These are phyloP conservation scores for Drechslerella coelobrocha DNA, from an alignment of 2,329 filamentous ascomycete species.

Conservation along the genomic window DNA sequence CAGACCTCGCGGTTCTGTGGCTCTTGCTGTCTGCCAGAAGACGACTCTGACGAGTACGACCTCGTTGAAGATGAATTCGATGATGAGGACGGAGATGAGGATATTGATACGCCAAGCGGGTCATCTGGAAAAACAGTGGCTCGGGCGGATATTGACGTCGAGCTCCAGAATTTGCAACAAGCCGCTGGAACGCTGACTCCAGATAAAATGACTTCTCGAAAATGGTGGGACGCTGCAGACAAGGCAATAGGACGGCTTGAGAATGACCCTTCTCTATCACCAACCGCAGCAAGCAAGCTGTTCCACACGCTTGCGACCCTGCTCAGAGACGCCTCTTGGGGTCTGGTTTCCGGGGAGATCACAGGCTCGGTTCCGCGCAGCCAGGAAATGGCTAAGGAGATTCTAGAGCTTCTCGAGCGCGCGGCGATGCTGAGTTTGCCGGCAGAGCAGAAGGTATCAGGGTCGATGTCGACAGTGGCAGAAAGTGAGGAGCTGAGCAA, in stretches of 20 bases:
- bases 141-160: constrained; percentile 5
- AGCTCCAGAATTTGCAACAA: constrained; percentile 13
- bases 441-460: constrained; percentile 7
- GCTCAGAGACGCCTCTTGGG: constrained; percentile 16
- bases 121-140: constrained; percentile 8
- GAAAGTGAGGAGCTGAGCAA: constrained; percentile 12
- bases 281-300: constrained; percentile 6
- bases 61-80: constrained; percentile 6
- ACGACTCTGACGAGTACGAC: constrained; percentile 12
- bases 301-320: constrained; percentile 4
- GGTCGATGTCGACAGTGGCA: constrained; percentile 4
- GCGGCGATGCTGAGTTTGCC: constrained; percentile 21
- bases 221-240: constrained; percentile 11
- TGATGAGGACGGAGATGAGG: constrained; percentile 1
- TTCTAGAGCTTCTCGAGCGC: constrained; percentile 18
- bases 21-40: constrained; percentile 8
- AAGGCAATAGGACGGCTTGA: constrained; percentile 16
- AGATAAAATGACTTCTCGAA: constrained; percentile 8
- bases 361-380: constrained; percentile 12
- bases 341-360: constrained; percentile 15
- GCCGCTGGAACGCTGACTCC: constrained; percentile 9
- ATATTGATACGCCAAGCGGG: not conserved
- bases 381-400: constrained; percentile 13
- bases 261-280: constrained; percentile 22
- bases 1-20: constrained; percentile 18